These are phyloP conservation scores for Porodaedalea pini DNA, from an alignment of 1,284 basidiomycete genomes.

Conservation along the genomic window DNA sequence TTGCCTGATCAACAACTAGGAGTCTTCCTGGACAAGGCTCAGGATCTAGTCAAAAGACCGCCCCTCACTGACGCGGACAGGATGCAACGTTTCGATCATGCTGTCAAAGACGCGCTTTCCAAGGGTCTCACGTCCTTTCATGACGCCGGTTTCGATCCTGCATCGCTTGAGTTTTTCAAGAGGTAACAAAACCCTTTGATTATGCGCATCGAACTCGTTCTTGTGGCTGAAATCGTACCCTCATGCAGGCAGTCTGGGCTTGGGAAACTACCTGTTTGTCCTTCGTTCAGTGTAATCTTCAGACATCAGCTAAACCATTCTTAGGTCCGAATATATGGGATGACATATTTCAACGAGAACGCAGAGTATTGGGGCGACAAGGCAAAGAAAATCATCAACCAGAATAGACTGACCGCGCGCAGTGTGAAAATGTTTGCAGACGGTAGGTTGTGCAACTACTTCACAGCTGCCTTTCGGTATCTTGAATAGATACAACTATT, in stretches of 20 bases:
- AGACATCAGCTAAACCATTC: not conserved
- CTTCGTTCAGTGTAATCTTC: not conserved
- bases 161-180: constrained; percentile 71
- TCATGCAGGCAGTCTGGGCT: constrained; percentile 53
- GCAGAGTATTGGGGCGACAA: constrained; percentile 76
- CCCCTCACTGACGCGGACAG: constrained; percentile 62
- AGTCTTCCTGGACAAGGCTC: constrained; percentile 70
- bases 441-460: constrained; percentile 40
- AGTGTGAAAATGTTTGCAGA: constrained; percentile 91
- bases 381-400: constrained; percentile 52
- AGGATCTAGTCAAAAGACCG: constrained; percentile 61
- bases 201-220: constrained; percentile 9
- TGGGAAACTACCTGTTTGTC: constrained; percentile 58
- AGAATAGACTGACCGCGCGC: constrained; percentile 64
- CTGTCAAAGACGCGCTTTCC: constrained; percentile 64
- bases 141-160: constrained; percentile 73
- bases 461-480: constrained; percentile 1
- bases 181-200: constrained; percentile 40
- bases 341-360: constrained; percentile 67
- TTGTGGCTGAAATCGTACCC: constrained; percentile 4
- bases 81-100: constrained; percentile 56
- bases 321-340: constrained; percentile 70
- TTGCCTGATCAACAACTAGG: constrained; percentile 32
- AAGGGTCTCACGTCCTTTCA: constrained; percentile 79
- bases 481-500: constrained; percentile 13